phyloP scores from a whole-genome alignment of 1,284 basidiomycete species.

The Irpex sp. region DNA sequence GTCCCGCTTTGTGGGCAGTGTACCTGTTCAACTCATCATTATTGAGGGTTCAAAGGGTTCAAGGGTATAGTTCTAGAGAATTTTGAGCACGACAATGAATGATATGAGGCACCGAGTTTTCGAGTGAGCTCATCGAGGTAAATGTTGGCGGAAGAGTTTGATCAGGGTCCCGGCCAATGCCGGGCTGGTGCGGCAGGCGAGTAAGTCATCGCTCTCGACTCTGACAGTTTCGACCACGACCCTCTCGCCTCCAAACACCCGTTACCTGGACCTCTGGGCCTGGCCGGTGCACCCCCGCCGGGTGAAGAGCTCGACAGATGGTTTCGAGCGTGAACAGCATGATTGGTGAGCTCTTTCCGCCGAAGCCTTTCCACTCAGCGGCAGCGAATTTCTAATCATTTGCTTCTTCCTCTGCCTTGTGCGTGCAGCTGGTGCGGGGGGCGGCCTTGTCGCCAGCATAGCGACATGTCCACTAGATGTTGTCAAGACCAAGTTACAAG shows the following conservation, averaged over 20 bases:
- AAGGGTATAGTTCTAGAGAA: neutral
- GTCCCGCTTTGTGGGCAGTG: neutral
- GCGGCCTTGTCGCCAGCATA: constrained; percentile 88
- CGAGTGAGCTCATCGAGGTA: neutral
- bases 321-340: constrained; percentile 70
- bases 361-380: neutral
- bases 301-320: constrained; percentile 62
- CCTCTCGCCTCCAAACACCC: neutral
- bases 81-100: neutral
- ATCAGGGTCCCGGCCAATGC: neutral
- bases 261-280: neutral
- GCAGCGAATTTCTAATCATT: neutral
- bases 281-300: constrained; percentile 38
- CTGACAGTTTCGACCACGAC: neutral
- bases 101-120: too few species aligned
- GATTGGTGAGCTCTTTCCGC: constrained; percentile 45
- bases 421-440: constrained; percentile 70
- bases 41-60: neutral
- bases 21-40: neutral
- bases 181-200: neutral
- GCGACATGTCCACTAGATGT: constrained; percentile 98
- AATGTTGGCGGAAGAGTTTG: neutral
- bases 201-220: neutral
- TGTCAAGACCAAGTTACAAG: constrained; percentile 95
- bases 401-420: constrained; percentile 11